phyloP scores from a whole-genome alignment of 371 early-diverging fungal species.

The Nosema muscidifuracis region DNA sequence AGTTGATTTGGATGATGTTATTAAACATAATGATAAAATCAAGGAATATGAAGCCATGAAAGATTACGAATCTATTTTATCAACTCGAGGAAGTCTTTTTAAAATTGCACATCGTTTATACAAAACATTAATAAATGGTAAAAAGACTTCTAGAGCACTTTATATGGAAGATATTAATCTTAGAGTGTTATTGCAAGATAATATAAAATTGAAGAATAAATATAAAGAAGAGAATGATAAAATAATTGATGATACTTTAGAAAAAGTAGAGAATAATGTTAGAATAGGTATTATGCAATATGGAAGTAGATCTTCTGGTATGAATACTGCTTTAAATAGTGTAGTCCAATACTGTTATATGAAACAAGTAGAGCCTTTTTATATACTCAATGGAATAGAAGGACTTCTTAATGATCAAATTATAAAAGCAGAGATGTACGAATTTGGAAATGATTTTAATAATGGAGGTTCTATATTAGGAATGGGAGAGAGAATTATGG shows the following conservation, averaged over 20 bases:
- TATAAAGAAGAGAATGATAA: neutral
- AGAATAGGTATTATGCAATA: slow-evolving; percentile 81
- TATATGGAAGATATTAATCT: slow-evolving; percentile 17
- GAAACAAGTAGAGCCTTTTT: slow-evolving; percentile 74
- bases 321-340: slow-evolving; percentile 86
- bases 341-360: slow-evolving; percentile 76
- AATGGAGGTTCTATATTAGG: slow-evolving; percentile 87
- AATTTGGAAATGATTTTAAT: slow-evolving; percentile 77
- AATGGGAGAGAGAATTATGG: slow-evolving; percentile 72
- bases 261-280: too few relatives aligned
- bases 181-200: neutral
- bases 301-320: slow-evolving; percentile 91
- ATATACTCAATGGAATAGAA: slow-evolving; percentile 81
- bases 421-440: slow-evolving; percentile 33
- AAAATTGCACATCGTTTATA: slow-evolving; percentile 17
- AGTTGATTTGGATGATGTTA: slow-evolving; percentile 9
- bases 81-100: slow-evolving; percentile 28
- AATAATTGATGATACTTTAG: neutral
- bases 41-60: slow-evolving; percentile 2
- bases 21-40: neutral
- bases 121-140: neutral
- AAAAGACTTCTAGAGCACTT: neutral
- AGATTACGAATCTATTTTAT: slow-evolving; percentile 6
- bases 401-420: slow-evolving; percentile 71
- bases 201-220: slow-evolving; percentile 7